These are phyloP conservation scores for Lavandula angustifolia DNA, from an alignment of 257 asterid species.

Conservation along the genomic window DNA sequence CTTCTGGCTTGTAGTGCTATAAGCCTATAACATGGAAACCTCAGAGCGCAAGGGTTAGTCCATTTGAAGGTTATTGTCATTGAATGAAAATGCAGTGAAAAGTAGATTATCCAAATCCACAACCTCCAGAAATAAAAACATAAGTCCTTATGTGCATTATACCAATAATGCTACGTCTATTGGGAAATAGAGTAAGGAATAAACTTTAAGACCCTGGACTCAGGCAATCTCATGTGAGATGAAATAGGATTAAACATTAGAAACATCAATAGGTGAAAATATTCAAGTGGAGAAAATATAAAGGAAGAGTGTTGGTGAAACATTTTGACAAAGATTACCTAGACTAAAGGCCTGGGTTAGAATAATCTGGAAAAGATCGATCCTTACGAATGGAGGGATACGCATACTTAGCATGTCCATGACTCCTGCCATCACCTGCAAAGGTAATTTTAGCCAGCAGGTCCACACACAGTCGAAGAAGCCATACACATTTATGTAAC, in stretches of 20 bases:
- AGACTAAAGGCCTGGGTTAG: constrained; percentile 69
- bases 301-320: constrained; percentile 13
- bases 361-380: constrained; percentile 80
- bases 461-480: constrained; percentile 20
- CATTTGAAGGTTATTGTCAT: neutral
- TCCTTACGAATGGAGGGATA: constrained; percentile 79
- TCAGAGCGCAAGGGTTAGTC: neutral
- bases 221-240: constrained; percentile 2
- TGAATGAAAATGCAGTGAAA: neutral
- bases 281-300: constrained; percentile 9
- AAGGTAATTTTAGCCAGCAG: constrained; percentile 34
- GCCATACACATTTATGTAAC: constrained; percentile 4
- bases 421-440: constrained; percentile 85
- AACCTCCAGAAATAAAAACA: constrained; percentile 7
- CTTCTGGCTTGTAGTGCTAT: neutral
- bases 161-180: neutral
- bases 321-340: constrained; percentile 50
- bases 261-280: neutral
- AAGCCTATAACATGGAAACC: neutral
- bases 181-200: neutral
- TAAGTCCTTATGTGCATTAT: constrained; percentile 3
- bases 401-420: constrained; percentile 63
- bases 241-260: neutral
- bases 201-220: no score
- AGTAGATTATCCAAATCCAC: neutral